Evolutionary conservation across 495 filamentous ascomycete genomes (phyloP).

Genomic region (Aspergillus bridgeri): DNA sequence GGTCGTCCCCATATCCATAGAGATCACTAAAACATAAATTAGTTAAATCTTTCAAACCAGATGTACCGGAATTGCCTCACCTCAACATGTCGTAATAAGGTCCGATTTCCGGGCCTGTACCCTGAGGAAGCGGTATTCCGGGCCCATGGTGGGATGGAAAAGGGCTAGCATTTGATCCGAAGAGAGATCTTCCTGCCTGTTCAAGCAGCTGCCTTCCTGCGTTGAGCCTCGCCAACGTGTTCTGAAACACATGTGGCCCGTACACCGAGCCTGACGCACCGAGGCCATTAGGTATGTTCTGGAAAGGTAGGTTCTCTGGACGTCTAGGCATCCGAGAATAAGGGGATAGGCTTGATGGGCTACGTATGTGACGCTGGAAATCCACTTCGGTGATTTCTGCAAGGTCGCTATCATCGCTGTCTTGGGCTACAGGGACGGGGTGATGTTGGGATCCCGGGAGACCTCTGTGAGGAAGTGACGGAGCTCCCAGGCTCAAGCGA

Average conservation of each 20-base stretch:
- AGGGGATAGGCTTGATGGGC: neutral
- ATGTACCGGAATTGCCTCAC: too few relatives aligned
- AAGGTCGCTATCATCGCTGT: conserved; percentile 31
- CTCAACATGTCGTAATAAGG: neutral
- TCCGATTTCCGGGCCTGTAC: neutral
- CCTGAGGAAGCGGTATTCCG: neutral
- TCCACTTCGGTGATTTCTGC: conserved; percentile 22
- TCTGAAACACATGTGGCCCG: conserved; percentile 13
- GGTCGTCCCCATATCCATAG: conserved; percentile 42
- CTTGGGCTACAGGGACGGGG: neutral
- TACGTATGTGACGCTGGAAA: conserved; percentile 9
- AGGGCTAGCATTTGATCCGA: conserved; percentile 1
- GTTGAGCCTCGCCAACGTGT: conserved; percentile 20
- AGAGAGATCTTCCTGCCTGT: conserved; percentile 8
- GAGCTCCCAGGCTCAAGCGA: neutral
- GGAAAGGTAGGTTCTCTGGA: neutral
- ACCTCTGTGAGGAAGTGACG: neutral
- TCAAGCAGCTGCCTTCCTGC: conserved; percentile 9
- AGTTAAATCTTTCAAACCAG: too few relatives aligned
- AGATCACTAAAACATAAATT: conserved; percentile 17
- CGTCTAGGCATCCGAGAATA: neutral
- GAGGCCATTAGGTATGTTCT: conserved; percentile 8
- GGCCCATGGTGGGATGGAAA: neutral
- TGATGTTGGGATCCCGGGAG: neutral
- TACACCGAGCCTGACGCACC: conserved; percentile 1